Evolutionary conservation across 163 green algal species (phyloP).

Genomic region (Trebouxiophyceae sp.): DNA sequence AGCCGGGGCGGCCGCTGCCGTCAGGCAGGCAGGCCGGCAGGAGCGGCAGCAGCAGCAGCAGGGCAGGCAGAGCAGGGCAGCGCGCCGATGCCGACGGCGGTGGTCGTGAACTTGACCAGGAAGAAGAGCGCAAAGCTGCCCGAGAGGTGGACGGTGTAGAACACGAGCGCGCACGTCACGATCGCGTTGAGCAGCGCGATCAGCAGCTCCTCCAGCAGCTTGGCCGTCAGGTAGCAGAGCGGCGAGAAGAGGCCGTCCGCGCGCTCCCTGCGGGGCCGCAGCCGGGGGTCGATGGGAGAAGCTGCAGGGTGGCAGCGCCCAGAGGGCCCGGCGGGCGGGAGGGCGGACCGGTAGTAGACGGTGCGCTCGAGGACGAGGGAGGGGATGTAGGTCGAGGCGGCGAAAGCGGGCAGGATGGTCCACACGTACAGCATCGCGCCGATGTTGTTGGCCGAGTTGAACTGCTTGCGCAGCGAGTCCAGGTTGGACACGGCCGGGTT

Average conservation of each 20-base stretch:
- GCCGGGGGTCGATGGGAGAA: background rate
- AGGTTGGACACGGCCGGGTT: too few species aligned
- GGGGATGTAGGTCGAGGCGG: constrained; percentile 4
- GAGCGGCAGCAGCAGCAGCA: too few species aligned
- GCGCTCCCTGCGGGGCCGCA: constrained; percentile 37
- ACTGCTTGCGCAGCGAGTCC: too few species aligned
- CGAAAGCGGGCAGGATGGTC: constrained; percentile 18
- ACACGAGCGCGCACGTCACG: constrained; percentile 25
- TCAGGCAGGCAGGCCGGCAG: background rate
- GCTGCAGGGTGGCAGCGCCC: too few species aligned
- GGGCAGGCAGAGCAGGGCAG: too few species aligned
- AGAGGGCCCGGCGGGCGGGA: too few species aligned
- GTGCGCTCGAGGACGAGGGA: constrained; percentile 23
- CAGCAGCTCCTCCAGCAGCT: constrained; percentile 54
- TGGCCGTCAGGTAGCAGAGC: constrained; percentile 20
- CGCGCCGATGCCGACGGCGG: constrained; percentile 31
- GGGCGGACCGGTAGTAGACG: constrained; percentile 24
- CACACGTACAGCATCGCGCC: constrained; percentile 29
- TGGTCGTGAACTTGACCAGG: constrained; percentile 32
- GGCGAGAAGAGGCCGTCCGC: constrained; percentile 53
- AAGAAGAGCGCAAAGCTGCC: constrained; percentile 45
- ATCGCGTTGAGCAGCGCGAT: constrained; percentile 16
- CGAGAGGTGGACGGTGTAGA: constrained; percentile 27
- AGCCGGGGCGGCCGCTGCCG: background rate
- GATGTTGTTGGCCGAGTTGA: constrained; percentile 31